A percentile compares a stretch with the other conserved stretches of the same genome.
Evolutionary conservation across 768 basidiomycete genomes (phyloP).

Genomic region (Lentinula guzmanii): DNA sequence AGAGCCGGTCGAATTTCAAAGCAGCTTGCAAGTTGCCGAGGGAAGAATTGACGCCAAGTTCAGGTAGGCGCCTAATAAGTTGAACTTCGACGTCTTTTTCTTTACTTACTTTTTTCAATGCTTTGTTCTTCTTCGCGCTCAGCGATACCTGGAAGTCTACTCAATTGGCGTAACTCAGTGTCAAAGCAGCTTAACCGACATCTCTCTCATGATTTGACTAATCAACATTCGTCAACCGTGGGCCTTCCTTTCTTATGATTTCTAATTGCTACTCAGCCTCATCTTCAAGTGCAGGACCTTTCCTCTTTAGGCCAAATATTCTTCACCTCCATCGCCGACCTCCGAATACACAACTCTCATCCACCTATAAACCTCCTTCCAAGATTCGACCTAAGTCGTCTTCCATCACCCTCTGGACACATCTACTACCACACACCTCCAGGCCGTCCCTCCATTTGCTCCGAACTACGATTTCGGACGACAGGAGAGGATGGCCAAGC

Average conservation of each 20-base stretch:
- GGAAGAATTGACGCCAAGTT: too few species aligned
- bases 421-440: neutral
- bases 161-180: too few species aligned
- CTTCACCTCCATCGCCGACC: neutral
- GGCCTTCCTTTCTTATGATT: neutral
- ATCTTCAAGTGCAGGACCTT: neutral
- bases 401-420: neutral
- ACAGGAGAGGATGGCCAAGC: neutral
- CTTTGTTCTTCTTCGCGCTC: too few species aligned
- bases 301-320: neutral
- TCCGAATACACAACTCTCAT: neutral
- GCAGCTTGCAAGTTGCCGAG: too few species aligned
- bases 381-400: neutral
- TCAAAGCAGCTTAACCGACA: too few species aligned
- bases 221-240: neutral
- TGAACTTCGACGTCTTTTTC: too few species aligned
- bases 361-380: constrained; percentile 5
- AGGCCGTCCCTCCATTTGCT: neutral
- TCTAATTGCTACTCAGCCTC: neutral
- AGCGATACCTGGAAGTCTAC: too few species aligned
- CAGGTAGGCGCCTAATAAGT: too few species aligned
- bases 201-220: too few species aligned
- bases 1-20: too few species aligned
- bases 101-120: too few species aligned
- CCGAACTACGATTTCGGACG: neutral